Percentiles rank a stretch among this genome's conserved stretches.
These are phyloP conservation scores for Haplographium delicatum DNA, from an alignment of 495 filamentous ascomycete genomes.

Conservation along the genomic window DNA sequence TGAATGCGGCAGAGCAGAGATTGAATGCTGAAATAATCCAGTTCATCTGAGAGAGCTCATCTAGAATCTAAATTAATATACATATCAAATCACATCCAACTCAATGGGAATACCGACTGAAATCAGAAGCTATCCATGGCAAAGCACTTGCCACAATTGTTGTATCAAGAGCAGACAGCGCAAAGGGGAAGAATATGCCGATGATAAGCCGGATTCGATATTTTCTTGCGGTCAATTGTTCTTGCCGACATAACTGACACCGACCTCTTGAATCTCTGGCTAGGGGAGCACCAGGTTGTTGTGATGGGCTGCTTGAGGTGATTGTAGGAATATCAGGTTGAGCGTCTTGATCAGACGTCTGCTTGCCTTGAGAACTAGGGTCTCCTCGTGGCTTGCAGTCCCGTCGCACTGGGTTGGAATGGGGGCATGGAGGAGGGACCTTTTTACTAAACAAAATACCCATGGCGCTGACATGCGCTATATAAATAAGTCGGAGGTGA, in stretches of 20 bases:
- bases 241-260: conserved; percentile 5
- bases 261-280: not conserved
- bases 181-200: conserved; percentile 47
- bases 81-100: not conserved
- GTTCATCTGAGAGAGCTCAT: conserved; percentile 46
- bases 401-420: too few species aligned
- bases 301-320: not conserved
- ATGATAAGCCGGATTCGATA: conserved; percentile 51
- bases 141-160: conserved; percentile 57
- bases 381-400: too few species aligned
- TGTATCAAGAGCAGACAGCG: conserved; percentile 49
- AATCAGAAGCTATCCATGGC: conserved; percentile 53
- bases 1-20: conserved; percentile 45
- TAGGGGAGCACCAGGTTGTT: not conserved
- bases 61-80: conserved; percentile 7
- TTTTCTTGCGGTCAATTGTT: conserved; percentile 6
- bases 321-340: not conserved
- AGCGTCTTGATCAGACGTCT: too few species aligned
- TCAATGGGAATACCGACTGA: conserved; percentile 36
- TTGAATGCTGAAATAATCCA: conserved; percentile 62
- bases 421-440: too few species aligned
- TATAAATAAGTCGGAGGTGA: too few species aligned
- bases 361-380: too few species aligned
- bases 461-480: too few species aligned
- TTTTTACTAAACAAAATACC: too few species aligned